Evolutionary conservation across 2,329 filamentous ascomycete species (phyloP).

Genomic region (Byssothecium circinans): DNA sequence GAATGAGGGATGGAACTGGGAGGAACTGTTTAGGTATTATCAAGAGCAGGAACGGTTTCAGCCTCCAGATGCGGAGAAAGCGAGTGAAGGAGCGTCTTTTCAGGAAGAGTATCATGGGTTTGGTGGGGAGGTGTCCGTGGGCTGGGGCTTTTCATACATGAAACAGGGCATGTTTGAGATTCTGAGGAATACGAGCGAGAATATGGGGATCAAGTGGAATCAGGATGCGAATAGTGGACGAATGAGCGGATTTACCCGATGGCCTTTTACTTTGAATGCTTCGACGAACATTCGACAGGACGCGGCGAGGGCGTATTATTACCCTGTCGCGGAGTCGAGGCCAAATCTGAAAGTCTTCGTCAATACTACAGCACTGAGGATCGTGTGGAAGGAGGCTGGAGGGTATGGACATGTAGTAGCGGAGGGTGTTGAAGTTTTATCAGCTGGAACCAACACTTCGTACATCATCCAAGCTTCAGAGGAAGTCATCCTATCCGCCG

Average conservation of each 20-base stretch:
- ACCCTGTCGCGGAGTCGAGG: constrained; percentile 42
- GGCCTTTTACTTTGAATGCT: constrained; percentile 47
- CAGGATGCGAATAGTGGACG: constrained; percentile 48
- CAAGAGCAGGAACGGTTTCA: constrained; percentile 29
- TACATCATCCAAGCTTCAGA: constrained; percentile 17
- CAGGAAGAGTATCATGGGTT: constrained; percentile 23
- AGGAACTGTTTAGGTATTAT: constrained; percentile 32
- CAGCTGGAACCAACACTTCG: constrained; percentile 19
- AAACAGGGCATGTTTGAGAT: constrained; percentile 26
- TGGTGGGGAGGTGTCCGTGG: constrained; percentile 28
- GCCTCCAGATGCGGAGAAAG: constrained; percentile 18
- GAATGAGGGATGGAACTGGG: constrained; percentile 40
- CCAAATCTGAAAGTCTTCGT: constrained; percentile 49
- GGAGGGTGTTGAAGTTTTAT: constrained; percentile 27
- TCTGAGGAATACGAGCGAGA: constrained; percentile 43
- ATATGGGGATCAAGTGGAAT: constrained; percentile 44
- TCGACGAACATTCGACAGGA: constrained; percentile 47
- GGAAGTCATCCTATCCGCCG: constrained; percentile 43
- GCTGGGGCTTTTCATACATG: constrained; percentile 30
- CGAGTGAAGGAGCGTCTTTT: constrained; percentile 27
- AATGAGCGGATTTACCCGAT: constrained; percentile 49
- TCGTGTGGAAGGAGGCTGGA: constrained; percentile 39
- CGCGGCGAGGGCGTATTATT: constrained; percentile 53
- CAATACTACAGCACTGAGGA: constrained; percentile 46
- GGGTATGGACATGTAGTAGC: constrained; percentile 18